Percentiles rank a stretch among this genome's conserved stretches.
Conservation (phyloP, 2,329 filamentous ascomycete species). For the Thielaviopsis euricoi region DNA sequence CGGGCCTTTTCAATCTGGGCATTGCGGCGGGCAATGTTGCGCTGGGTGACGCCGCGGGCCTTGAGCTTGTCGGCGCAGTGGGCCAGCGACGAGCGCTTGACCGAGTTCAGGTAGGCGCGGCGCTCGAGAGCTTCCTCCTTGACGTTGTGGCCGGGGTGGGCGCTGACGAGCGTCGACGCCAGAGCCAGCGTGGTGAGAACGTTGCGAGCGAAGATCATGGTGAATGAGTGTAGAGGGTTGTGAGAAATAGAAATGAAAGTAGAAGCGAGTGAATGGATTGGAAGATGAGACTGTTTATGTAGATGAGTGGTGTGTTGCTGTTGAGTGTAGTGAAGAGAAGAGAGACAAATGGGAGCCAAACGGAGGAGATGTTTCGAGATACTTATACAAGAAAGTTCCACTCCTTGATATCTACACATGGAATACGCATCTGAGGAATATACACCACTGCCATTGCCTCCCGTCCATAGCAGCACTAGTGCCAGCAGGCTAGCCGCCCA, state of each 20-base stretch:
- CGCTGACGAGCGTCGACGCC: conserved; percentile 14
- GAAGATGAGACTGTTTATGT: background rate
- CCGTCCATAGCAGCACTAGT: too few relatives aligned
- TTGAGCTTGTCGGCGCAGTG: conserved; percentile 31
- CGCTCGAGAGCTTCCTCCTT: conserved; percentile 32
- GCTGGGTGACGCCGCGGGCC: conserved; percentile 27
- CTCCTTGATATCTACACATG: too few relatives aligned
- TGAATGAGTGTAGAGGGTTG: background rate
- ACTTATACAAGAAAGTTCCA: conserved; percentile 10
- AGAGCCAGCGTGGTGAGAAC: conserved; percentile 10
- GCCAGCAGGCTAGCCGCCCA: too few relatives aligned
- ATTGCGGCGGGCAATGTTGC: conserved; percentile 28
- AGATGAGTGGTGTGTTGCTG: background rate
- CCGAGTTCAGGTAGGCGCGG: conserved; percentile 25
- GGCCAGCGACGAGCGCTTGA: conserved; percentile 25
- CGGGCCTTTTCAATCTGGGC: conserved; percentile 25
- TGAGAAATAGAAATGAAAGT: background rate
- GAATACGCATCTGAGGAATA: background rate
- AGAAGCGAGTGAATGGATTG: background rate
- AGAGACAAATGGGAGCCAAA: background rate
- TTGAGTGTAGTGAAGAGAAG: background rate
- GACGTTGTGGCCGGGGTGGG: conserved; percentile 33
- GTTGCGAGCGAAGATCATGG: conserved; percentile 8
- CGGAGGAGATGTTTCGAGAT: background rate
- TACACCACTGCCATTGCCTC: background rate